Evolutionary conservation across 202 grass and related monocot species (phyloP), one percentile per base, ranked within the genome.

Genomic region (Cymbopogon flexuosus): DNA sequence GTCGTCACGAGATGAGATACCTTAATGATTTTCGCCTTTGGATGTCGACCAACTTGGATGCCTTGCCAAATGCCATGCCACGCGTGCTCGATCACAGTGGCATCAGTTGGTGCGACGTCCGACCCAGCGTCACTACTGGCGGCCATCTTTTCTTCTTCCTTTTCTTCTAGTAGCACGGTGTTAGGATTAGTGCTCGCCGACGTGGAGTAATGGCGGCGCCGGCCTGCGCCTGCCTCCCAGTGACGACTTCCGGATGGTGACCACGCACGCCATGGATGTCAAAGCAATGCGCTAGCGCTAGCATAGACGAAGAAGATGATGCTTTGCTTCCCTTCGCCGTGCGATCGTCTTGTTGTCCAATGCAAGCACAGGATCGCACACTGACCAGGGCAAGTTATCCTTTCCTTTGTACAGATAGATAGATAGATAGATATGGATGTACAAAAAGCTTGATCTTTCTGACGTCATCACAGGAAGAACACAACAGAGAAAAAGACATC

Each of bases 291-390:
- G 13, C 11, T 4, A 1, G 23, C 7, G 14, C 68, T 19, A 41
- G 9, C 35, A 8, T 21, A 52, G 22, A 22, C 0, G 18, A n/a
- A 39, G 8, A 12, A 21, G 22, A 29, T 2, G 10, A 68, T 36
- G 5, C 81, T 71, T 88, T 81, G 29, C 76, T 62, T 71, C 51
- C 15, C 68, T 75, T 84, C 42, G 86, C 19, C 69, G 40, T 52
- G 70, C 62, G 52, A 7, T 21, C 36, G 12, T 57, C 19, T 10
- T 75, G 40, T 42, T 61, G 22, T 1, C 15, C 47, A 51, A 51
- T 52, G 49, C 87, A 77, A 89, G 87, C 65, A 73, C 80, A 47
- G 66, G 58, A 85, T 89, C 70, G 39, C 83, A 73, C 72, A 77
- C 13, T 45, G 5, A 45, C 59, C 77, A 31, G 11, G 0, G 30